Base-by-base conservation (phyloP, 495 filamentous ascomycete genomes). In the Xanthoparmelia taractica region DNA sequence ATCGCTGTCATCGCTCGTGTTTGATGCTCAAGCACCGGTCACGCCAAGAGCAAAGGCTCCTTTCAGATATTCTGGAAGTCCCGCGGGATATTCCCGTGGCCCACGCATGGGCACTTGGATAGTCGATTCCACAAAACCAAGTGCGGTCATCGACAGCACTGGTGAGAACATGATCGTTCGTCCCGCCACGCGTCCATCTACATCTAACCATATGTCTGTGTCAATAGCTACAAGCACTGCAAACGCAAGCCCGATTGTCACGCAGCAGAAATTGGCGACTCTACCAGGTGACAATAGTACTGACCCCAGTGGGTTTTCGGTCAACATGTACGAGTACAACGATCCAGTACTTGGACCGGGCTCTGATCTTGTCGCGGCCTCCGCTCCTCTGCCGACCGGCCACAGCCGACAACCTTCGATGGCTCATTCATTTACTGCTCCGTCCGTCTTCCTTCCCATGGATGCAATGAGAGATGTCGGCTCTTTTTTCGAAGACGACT, bases 281-380 rank as follows among this genome's bases (percentile, higher is more conserved):
- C 78, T 74, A 12, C 72, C 77, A 66, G 75, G 81, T 62, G 76
- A 83, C 60, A 76, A 71, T 71, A 80, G 82, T 62, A 78, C 79
- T 34, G 81, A 82, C 69, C 55, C 75, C 72, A 55, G 72, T 79
- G 64, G 77, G 69, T 50, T 81, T 73, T 59, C 80, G 7, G 78
- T 74, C 58, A 76, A 78, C 27, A 54, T 54, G 50, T 54, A 54
- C 50, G 50, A 33, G 68, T 6, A 76, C 83, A 41, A 69, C 79
- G 48, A 82, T 79, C 81, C 87, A 38, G 84, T 90, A 74, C 74
- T 88, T 57, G 83, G 79, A 64, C 85, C 87, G 37, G 82, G 85
- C n/a, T 82, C 82, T 43, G 87, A 87, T 61, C 75, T 92, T 63
- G 90, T 91, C 88, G 85, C 91, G 81, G 85, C 85, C 33, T 87